Conservation (phyloP, 805 yeast genomes). For the Yarrowia porcina region DNA sequence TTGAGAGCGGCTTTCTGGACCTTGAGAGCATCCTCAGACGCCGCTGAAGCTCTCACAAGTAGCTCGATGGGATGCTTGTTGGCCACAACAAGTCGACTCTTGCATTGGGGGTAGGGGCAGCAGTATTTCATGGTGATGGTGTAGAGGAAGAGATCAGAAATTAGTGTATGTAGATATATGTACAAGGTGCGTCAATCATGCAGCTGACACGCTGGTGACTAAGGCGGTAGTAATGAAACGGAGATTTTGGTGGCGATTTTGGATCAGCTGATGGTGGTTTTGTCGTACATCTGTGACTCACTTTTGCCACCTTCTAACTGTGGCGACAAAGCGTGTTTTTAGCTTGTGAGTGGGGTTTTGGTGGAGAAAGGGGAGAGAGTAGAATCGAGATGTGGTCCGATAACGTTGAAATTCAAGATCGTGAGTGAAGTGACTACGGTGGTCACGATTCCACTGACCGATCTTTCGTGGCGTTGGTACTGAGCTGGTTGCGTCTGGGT, state of each 20-base stretch:
- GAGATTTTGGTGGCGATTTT: neutral
- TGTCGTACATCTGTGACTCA: neutral
- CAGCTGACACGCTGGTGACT: neutral
- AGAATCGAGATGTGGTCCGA: too few species aligned
- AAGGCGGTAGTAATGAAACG: neutral
- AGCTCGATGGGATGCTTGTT: constrained; percentile 13
- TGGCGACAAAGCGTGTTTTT: too few species aligned
- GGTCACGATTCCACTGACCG: too few species aligned
- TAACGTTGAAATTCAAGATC: too few species aligned
- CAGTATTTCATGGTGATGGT: constrained; percentile 16
- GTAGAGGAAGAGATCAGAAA: neutral
- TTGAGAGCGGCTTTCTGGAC: constrained; percentile 22
- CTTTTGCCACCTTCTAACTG: neutral
- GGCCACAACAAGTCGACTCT: constrained; percentile 6
- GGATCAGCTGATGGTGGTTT: too few species aligned
- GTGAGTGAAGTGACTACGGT: too few species aligned
- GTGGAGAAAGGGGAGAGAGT: too few species aligned
- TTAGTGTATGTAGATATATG: neutral
- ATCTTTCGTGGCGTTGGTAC: too few species aligned
- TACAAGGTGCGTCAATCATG: neutral
- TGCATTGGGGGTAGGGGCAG: constrained; percentile 22
- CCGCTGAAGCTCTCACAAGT: neutral
- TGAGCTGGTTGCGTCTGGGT: too few species aligned
- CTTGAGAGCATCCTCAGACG: constrained; percentile 6
- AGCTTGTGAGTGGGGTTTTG: too few species aligned